Evolutionary conservation across 177 flowering plant genomes (phyloP).

Genomic region (Vitis hybrid): DNA sequence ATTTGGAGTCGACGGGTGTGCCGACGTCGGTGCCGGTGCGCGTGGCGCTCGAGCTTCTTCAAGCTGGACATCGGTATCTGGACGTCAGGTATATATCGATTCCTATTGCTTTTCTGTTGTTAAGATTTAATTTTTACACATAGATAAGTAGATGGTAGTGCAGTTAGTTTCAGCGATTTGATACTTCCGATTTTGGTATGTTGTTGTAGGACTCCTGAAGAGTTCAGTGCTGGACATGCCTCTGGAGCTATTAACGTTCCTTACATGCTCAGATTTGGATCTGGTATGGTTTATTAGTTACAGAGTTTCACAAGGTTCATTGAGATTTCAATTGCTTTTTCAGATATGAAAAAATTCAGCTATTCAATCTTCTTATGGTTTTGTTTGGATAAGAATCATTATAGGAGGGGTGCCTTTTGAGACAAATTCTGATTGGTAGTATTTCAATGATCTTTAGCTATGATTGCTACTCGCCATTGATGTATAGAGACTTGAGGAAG

Average conservation of each 20-base stretch:
- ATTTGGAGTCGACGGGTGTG: slow-evolving; percentile 30
- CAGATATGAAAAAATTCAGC: too few species aligned
- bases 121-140: background rate
- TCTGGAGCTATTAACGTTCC: slow-evolving; percentile 83
- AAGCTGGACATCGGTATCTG: slow-evolving; percentile 81
- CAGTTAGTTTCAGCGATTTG: background rate
- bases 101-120: background rate
- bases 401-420: too few species aligned
- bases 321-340: background rate
- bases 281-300: slow-evolving; percentile 38
- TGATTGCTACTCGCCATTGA: too few species aligned
- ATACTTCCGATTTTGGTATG: background rate
- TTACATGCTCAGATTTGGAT: slow-evolving; percentile 69
- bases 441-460: too few species aligned
- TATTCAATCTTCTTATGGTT: too few species aligned
- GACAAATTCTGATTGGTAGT: too few species aligned
- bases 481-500: too few species aligned
- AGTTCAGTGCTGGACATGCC: slow-evolving; percentile 76
- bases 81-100: slow-evolving; percentile 67
- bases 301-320: background rate
- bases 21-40: slow-evolving; percentile 87
- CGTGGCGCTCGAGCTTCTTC: slow-evolving; percentile 86
- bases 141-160: background rate
- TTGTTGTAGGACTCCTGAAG: slow-evolving; percentile 70
- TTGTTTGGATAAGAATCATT: too few species aligned